Conservation (phyloP, 2,329 filamentous ascomycete species). For the Celoporthe dispersa region DNA sequence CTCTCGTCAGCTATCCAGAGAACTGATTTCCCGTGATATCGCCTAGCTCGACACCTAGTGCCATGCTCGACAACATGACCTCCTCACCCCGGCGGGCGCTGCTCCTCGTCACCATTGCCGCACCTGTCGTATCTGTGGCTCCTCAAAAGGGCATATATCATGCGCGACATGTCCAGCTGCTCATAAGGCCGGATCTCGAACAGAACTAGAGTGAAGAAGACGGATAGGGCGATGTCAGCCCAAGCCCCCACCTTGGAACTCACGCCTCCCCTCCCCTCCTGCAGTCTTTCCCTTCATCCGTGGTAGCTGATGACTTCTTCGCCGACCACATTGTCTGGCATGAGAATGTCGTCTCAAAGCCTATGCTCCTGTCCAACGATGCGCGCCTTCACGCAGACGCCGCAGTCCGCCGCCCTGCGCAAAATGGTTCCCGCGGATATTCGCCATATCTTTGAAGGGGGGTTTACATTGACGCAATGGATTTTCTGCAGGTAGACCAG, state of each 20-base stretch:
- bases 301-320: not conserved
- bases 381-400: constrained; percentile 15
- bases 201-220: not conserved
- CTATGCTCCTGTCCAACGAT: constrained; percentile 8
- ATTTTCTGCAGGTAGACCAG: constrained; percentile 5
- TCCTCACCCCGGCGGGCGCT: not conserved
- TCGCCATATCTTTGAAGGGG: constrained; percentile 7
- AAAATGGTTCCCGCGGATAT: constrained; percentile 10
- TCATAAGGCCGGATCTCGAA: not conserved
- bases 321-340: constrained; percentile 4
- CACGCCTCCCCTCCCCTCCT: not conserved
- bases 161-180: constrained; percentile 8
- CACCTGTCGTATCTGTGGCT: constrained; percentile 8
- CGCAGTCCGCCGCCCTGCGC: constrained; percentile 13
- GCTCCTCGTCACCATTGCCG: constrained; percentile 2
- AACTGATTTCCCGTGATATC: not conserved
- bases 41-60: not conserved
- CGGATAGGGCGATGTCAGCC: not conserved
- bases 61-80: constrained; percentile 1
- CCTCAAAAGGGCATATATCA: constrained; percentile 5
- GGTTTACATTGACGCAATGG: constrained; percentile 12
- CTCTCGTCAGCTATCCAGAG: not conserved
- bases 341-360: constrained; percentile 18
- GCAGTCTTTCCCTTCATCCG: constrained; percentile 9
- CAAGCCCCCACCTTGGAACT: not conserved